Conservation (phyloP, 305 asterid species). For the Fraxinus xanthoxyloides region DNA sequence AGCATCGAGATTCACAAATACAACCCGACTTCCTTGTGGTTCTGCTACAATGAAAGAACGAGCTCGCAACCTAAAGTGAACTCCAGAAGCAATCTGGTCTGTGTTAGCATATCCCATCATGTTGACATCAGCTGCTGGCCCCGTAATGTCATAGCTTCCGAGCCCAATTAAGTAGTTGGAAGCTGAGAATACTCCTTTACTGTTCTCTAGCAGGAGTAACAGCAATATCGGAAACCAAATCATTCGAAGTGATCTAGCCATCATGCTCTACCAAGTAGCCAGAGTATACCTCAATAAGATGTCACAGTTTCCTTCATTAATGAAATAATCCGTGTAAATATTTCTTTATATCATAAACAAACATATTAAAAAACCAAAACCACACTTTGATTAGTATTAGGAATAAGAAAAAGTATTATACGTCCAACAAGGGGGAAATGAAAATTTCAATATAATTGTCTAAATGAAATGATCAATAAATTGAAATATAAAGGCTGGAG, state of each 20-base stretch:
- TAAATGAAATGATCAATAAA: not conserved
- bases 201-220: constrained; percentile 42
- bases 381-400: not conserved
- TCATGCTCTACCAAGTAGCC: constrained; percentile 24
- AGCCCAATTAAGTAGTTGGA: constrained; percentile 80
- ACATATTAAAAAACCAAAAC: not conserved
- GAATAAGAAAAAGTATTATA: not conserved
- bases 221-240: constrained; percentile 47
- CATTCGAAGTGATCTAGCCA: constrained; percentile 36
- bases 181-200: constrained; percentile 41
- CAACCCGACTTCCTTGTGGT: constrained; percentile 66
- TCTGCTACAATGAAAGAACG: constrained; percentile 84
- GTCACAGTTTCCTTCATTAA: constrained; percentile 27
- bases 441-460: not conserved
- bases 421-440: not conserved
- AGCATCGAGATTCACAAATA: constrained; percentile 95
- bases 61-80: constrained; percentile 92
- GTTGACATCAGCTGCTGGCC: constrained; percentile 99
- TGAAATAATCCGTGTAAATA: not conserved
- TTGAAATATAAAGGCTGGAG: not conserved
- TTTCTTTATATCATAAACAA: not conserved
- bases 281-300: constrained; percentile 20
- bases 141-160: constrained; percentile 95
- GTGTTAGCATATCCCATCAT: constrained; percentile 96
- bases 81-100: constrained; percentile 80